A percentile compares a stretch with the other conserved stretches of the same genome.
These are phyloP conservation scores for Phytophthora foliorum DNA, from an alignment of 352 stramenopile species.

Conservation along the genomic window DNA sequence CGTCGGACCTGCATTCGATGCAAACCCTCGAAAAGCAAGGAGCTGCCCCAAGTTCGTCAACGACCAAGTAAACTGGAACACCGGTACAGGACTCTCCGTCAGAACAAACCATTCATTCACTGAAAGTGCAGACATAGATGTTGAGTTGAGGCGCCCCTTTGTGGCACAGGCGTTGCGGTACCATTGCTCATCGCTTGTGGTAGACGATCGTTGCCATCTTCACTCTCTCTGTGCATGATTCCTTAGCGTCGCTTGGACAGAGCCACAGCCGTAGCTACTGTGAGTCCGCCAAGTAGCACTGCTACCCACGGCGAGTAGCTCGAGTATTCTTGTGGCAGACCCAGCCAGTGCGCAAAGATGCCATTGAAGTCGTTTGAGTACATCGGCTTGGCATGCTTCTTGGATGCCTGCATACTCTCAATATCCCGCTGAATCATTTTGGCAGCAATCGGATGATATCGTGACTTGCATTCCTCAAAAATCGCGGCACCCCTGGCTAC, in stretches of 20 bases:
- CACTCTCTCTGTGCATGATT: slow-evolving; percentile 2
- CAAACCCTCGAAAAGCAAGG: no score
- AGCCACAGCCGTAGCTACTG: slow-evolving; percentile 24
- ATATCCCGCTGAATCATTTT: slow-evolving; percentile 76
- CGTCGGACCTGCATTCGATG: no score
- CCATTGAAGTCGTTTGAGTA: slow-evolving; percentile 35
- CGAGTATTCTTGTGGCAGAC: slow-evolving; percentile 39
- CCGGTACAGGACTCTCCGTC: no score
- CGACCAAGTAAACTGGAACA: no score
- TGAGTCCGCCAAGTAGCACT: slow-evolving; percentile 26
- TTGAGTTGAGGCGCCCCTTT: neutral
- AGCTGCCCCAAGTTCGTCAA: no score
- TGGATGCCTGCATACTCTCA: slow-evolving; percentile 21
- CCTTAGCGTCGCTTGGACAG: slow-evolving; percentile 40
- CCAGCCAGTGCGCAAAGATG: slow-evolving; percentile 39
- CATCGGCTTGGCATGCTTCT: slow-evolving; percentile 10
- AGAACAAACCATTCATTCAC: slow-evolving; percentile 9
- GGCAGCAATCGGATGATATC: slow-evolving; percentile 71
- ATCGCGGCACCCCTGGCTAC: slow-evolving; percentile 23
- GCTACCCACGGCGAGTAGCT: slow-evolving; percentile 41
- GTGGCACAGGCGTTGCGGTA: neutral
- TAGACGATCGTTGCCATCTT: neutral
- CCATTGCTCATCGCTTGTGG: neutral
- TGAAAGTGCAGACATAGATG: slow-evolving; percentile 21
- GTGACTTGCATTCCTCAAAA: slow-evolving; percentile 58